These are phyloP conservation scores for Schwanniomyces polymorphus DNA, from an alignment of 805 yeast species.

Conservation along the genomic window DNA sequence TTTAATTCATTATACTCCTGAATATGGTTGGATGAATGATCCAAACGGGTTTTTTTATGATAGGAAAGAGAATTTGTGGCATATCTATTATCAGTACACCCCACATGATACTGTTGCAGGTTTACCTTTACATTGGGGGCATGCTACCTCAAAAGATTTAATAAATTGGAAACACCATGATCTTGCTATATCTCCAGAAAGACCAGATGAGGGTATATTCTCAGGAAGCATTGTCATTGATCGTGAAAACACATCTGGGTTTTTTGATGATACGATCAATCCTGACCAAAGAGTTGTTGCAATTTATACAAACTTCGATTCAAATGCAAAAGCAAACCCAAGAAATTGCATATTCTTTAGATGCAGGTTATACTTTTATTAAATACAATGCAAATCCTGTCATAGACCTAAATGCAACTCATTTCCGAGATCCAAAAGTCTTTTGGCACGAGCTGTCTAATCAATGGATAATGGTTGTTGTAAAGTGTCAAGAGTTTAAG, in stretches of 20 bases:
- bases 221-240: conserved; percentile 40
- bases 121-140: conserved; percentile 41
- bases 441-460: conserved; percentile 27
- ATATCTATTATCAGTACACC: conserved; percentile 38
- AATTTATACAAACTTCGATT: conserved; percentile 26
- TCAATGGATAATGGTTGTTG: conserved; percentile 29
- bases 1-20: conserved; percentile 30
- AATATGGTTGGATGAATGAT: conserved; percentile 41
- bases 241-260: conserved; percentile 34
- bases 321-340: conserved; percentile 26
- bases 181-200: conserved; percentile 25
- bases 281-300: conserved; percentile 35
- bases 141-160: conserved; percentile 35
- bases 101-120: conserved; percentile 33
- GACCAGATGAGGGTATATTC: conserved; percentile 29
- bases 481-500: conserved; percentile 25
- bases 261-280: conserved; percentile 20
- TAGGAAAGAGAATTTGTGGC: conserved; percentile 26
- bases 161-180: conserved; percentile 30
- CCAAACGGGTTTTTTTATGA: conserved; percentile 44
- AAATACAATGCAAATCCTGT: conserved; percentile 30
- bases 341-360: conserved; percentile 30
- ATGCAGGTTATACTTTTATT: conserved; percentile 34
- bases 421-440: conserved; percentile 36
- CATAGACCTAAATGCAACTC: conserved; percentile 22